Base-by-base conservation (phyloP, 2,329 filamentous ascomycete species). In the Juglanconis oblonga region DNA sequence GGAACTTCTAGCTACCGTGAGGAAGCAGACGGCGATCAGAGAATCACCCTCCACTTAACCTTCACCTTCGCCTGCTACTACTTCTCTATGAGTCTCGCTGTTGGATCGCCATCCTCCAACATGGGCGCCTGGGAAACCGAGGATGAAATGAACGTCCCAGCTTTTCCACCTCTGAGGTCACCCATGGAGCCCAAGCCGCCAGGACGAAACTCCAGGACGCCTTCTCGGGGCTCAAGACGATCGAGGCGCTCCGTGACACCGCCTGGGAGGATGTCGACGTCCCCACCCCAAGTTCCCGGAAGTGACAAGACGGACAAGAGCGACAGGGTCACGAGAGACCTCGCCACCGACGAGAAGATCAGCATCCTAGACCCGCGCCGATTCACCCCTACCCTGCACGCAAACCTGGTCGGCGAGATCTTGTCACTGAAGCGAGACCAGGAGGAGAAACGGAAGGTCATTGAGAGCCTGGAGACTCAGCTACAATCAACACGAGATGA, bases 341-440 rank as follows among this genome's bases (percentile, higher is more conserved):
- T 85, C 31, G 76, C 79, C 29, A 82, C 77, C 57, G 87, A 94
- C 65, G 89, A 94, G 64, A 85, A 78, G 49, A 86, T 92, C 60
- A 82, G 84, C 66, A 87, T 92, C 29, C 79, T 97, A 35, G 95
- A 99, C 70, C 92, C 95, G 3, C 87, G 94, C 58, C 86, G 95
- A 42, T 97, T 99, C 70, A 99, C 95, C 0, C 95, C 95, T 1
- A 98, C 93, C 0, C 78, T 99, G 10, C 95, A 98, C 73, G 95
- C 95, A 8, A 97, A 91, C 53, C 79, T 99, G 6, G 94, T 99
- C 1, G 94, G 94, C 0, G 95, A 99, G 73, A 99, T 99, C 64
- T 79, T 99, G 44, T 86, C 87, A 2, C 77, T 99, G 53, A 87
- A 93, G 29, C 84, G 95, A 60, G 95, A 99, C 65, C 86, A 98